Conservation (phyloP, 306 rosid genomes). For the Prosopis cineraria region DNA sequence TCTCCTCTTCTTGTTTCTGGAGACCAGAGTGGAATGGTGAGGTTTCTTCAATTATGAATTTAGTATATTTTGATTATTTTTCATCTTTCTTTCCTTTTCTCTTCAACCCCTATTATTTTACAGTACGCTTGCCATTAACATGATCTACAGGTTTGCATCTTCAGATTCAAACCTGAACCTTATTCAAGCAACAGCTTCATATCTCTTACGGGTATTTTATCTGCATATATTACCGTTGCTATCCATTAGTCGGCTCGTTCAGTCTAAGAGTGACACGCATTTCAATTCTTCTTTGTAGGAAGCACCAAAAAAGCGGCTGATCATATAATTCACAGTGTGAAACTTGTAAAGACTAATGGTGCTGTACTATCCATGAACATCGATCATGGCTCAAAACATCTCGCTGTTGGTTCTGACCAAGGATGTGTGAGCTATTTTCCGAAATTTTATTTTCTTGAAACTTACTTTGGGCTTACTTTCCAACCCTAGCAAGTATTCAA, state of each 20-base stretch:
- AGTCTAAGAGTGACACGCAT: slow-evolving; percentile 13
- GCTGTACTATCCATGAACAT: slow-evolving; percentile 57
- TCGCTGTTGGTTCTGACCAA: slow-evolving; percentile 91
- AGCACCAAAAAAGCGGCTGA: slow-evolving; percentile 72
- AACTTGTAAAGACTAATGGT: slow-evolving; percentile 68
- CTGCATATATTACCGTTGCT: slow-evolving; percentile 7
- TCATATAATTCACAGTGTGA: slow-evolving; percentile 66
- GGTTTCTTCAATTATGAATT: slow-evolving; percentile 25
- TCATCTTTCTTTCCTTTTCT: neutral
- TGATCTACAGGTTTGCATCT: slow-evolving; percentile 70
- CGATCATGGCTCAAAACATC: slow-evolving; percentile 56
- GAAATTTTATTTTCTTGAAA: neutral
- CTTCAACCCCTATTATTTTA: slow-evolving; percentile 6
- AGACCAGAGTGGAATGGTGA: slow-evolving; percentile 86
- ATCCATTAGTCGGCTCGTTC: neutral
- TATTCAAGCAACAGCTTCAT: slow-evolving; percentile 63
- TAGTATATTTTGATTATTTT: slow-evolving; percentile 15
- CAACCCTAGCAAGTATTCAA: neutral
- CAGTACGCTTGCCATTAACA: slow-evolving; percentile 11
- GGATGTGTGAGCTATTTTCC: slow-evolving; percentile 69
- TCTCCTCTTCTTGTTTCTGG: slow-evolving; percentile 78
- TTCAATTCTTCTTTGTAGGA: slow-evolving; percentile 53
- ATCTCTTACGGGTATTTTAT: slow-evolving; percentile 67
- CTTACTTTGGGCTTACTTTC: no score
- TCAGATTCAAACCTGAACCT: slow-evolving; percentile 80